Base-by-base conservation (phyloP, 2,329 filamentous ascomycete species). In the Scedosporium dehoogii region DNA sequence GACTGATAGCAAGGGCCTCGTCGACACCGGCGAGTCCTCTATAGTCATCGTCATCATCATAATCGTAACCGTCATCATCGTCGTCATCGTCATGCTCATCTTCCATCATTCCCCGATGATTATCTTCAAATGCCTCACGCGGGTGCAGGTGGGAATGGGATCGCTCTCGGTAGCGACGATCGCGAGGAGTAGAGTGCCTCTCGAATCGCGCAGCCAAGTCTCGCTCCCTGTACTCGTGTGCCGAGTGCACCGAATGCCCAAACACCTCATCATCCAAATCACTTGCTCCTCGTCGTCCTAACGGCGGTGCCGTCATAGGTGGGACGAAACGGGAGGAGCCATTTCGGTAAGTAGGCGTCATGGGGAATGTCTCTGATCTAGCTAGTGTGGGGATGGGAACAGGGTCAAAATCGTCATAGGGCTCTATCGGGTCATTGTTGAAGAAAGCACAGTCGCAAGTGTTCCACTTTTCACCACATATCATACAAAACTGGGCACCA, bases 401-500 rank as follows among this genome's bases (percentile, higher is more conserved):
- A 9, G 18, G 53, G 21, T 48, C 51, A 44, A 57, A 62, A 21
- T 46, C 51, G n/a, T 62, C 60, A 16, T 55, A 55, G 21, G 29
- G 51, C 38, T 58, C 60, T 38, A 62, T 33, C 33, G 71, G 66
- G 27, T 84, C 80, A 68, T 86, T 84, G 70, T 86, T 89, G 77
- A 92, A 92, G 85, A 86, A 90, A 0, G 89, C 87, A 67, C 91
- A 96, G 61, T 89, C 85, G 70, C 91, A 96, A 1, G 81, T 86
- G 75, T 91, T 93, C 91, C 91, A 96, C 68, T 89, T 89, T 38
- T 78, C 71, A 23, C 89, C 91, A 70, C 92, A 96, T 27, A 90
- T 81, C 84, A 94, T 92, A 75, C 92, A 96, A 70, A 96, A 96
- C 68, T 96, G 84, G 29, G 90, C 90, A 61, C 84, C 87, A 70